Base-by-base conservation (phyloP, 208 protist genomes). In the Crithidia expoeki region DNA sequence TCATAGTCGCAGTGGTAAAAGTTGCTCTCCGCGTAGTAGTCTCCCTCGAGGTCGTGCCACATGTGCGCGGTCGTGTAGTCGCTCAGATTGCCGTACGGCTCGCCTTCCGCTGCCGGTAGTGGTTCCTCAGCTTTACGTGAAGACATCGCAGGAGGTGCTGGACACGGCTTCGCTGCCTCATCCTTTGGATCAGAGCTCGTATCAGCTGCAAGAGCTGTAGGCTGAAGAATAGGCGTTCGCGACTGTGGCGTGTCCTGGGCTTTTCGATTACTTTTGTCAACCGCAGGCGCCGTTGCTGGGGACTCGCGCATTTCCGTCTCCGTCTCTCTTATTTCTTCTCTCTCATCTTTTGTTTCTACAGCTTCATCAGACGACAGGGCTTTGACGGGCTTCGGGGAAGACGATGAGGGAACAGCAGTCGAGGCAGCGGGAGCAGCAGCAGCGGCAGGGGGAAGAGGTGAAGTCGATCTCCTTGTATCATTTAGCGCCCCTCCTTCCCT, bases 341-440 rank as follows among this genome's bases (percentile, higher is more conserved):
- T 21, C 16, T 49, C 44, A 19, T 21, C 16, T 49, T 49, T 21
- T n/a, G 4, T 17, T 17, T 49, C 10, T 6, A 6, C 21, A 12
- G 12, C 36, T 40, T 40, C 36, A 5, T 40, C 36, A 5, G 36
- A 40, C 36, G 36, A 14, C 36, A 12, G 12, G 9, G 9, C 36
- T 5, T 40, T 12, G 36, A 40, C 36, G n/a, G n/a, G n/a, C n/a
- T n/a, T n/a, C n/a, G n/a, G n/a, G n/a, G n/a, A n/a, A 40, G 56
- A 11, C 32, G 56, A 32, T 25, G 21, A 19, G 25, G 47, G 19
- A 40, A 16, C 3, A 32, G 42, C 33, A 23, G 68, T 2, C 32
- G 67, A 12, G 50, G 19, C n/a, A 34, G 53, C 64, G 51, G 16
- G 16, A 4, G 70, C 71, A 34, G 44, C 19, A 21, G 44, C 4